These are phyloP conservation scores for Aspergillus conjunctus DNA, from an alignment of 495 filamentous ascomycete species.

Conservation along the genomic window DNA sequence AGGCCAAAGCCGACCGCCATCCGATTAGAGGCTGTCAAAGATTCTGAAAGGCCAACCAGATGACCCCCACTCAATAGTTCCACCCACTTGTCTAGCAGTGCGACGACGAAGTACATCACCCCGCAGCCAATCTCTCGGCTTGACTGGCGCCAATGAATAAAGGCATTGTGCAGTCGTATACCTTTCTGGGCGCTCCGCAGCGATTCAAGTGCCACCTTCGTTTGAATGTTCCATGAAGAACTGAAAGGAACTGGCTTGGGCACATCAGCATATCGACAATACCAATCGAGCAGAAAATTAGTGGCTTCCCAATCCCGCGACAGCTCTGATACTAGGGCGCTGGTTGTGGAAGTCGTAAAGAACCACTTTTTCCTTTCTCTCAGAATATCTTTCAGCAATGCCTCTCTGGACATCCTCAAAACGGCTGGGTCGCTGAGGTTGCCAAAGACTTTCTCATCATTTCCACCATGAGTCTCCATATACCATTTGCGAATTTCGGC, in stretches of 20 bases:
- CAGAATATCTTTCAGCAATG: constrained; percentile 46
- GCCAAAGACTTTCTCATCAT: constrained; percentile 40
- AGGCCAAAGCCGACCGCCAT: constrained; percentile 59
- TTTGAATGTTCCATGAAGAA: constrained; percentile 63
- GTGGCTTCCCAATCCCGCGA: constrained; percentile 57
- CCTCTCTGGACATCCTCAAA: constrained; percentile 50
- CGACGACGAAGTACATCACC: constrained; percentile 59
- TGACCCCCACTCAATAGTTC: constrained; percentile 50
- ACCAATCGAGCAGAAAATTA: constrained; percentile 62
- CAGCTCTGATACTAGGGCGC: constrained; percentile 51
- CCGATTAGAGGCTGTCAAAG: constrained; percentile 44
- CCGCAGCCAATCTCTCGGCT: constrained; percentile 60
- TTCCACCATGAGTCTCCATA: constrained; percentile 35
- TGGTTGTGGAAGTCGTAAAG: constrained; percentile 44
- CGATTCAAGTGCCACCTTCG: constrained; percentile 57
- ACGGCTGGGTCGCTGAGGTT: constrained; percentile 47
- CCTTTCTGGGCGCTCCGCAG: constrained; percentile 58
- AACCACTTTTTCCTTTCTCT: constrained; percentile 46
- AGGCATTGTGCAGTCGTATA: constrained; percentile 60
- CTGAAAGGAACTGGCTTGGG: constrained; percentile 58
- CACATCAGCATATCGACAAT: constrained; percentile 54
- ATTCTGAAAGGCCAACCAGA: constrained; percentile 45
- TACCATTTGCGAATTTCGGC: constrained; percentile 55
- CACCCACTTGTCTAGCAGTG: constrained; percentile 63
- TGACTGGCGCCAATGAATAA: constrained; percentile 62